Conservation (phyloP, 768 basidiomycete genomes). For the Boletus pseudo-olivaceus region DNA sequence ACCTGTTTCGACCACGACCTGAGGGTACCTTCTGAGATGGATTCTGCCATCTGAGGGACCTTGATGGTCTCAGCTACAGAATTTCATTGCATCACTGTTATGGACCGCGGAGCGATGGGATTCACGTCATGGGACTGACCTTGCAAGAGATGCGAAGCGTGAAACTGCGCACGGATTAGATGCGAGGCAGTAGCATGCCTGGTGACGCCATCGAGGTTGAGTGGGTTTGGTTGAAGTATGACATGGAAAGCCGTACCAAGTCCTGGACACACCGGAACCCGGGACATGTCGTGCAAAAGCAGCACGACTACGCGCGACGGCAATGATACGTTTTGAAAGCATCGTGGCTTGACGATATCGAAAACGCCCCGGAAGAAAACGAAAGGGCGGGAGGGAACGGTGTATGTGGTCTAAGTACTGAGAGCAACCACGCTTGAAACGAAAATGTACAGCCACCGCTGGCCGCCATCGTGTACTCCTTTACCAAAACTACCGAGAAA, state of each 20-base stretch:
- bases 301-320: slow-evolving; percentile 59
- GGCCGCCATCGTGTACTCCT: background rate
- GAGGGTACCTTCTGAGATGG: slow-evolving; percentile 95
- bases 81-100: slow-evolving; percentile 8
- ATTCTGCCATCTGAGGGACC: slow-evolving; percentile 97
- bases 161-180: slow-evolving; percentile 58
- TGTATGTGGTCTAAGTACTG: background rate
- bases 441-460: slow-evolving; percentile 16
- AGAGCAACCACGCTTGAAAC: background rate
- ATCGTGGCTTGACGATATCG: slow-evolving; percentile 33
- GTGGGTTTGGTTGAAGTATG: background rate
- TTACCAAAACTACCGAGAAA: slow-evolving; percentile 4
- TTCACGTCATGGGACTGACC: slow-evolving; percentile 43
- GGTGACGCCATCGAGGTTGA: slow-evolving; percentile 3
- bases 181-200: slow-evolving; percentile 49
- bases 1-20: slow-evolving; percentile 93
- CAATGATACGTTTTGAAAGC: slow-evolving; percentile 69
- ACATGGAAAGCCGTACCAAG: slow-evolving; percentile 40
- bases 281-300: slow-evolving; percentile 38
- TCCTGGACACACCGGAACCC: slow-evolving; percentile 36
- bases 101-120: background rate
- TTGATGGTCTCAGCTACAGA: slow-evolving; percentile 80
- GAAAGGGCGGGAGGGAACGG: background rate
- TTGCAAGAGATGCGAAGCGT: slow-evolving; percentile 65
- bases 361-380: background rate